These are phyloP conservation scores for Kluyveromyces sp. DNA, from an alignment of 1,139 yeast genomes.

Conservation along the genomic window DNA sequence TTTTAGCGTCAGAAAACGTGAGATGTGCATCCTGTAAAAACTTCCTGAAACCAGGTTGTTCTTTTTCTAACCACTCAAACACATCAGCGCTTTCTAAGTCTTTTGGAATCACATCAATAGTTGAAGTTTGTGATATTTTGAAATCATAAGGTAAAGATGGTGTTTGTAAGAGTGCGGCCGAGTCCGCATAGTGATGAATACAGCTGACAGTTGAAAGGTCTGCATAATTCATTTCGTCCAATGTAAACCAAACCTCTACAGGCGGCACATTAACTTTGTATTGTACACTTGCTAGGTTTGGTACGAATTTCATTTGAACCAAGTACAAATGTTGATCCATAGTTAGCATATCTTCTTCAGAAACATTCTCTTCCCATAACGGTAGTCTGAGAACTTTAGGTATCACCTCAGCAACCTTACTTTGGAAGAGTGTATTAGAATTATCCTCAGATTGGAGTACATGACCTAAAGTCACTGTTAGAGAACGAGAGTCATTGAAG, in stretches of 20 bases:
- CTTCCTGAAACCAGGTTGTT: slow-evolving; percentile 43
- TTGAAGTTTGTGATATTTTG: slow-evolving; percentile 14
- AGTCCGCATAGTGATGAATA: slow-evolving; percentile 16
- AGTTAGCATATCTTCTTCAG: slow-evolving; percentile 15
- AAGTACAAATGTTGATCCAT: slow-evolving; percentile 36
- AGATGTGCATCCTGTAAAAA: slow-evolving; percentile 33
- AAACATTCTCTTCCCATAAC: slow-evolving; percentile 13
- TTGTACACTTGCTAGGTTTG: slow-evolving; percentile 26
- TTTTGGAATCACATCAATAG: slow-evolving; percentile 7
- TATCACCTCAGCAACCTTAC: slow-evolving; percentile 37
- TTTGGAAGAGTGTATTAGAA: slow-evolving; percentile 28
- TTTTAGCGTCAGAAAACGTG: slow-evolving; percentile 34
- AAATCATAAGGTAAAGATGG: slow-evolving; percentile 23
- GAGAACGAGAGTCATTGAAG: slow-evolving; percentile 8
- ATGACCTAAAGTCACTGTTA: slow-evolving; percentile 25
- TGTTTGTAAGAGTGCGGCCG: slow-evolving; percentile 17
- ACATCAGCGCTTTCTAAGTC: not conserved
- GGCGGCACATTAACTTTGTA: slow-evolving; percentile 38
- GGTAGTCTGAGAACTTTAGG: slow-evolving; percentile 34
- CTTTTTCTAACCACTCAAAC: slow-evolving; percentile 12
- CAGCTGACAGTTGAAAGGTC: slow-evolving; percentile 33
- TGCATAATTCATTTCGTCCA: slow-evolving; percentile 37
- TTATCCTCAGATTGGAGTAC: slow-evolving; percentile 9
- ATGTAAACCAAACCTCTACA: slow-evolving; percentile 47
- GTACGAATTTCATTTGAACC: slow-evolving; percentile 43